phyloP scores from a whole-genome alignment of 164 flowering plant genomes.

The Tinospora cordifolia region DNA sequence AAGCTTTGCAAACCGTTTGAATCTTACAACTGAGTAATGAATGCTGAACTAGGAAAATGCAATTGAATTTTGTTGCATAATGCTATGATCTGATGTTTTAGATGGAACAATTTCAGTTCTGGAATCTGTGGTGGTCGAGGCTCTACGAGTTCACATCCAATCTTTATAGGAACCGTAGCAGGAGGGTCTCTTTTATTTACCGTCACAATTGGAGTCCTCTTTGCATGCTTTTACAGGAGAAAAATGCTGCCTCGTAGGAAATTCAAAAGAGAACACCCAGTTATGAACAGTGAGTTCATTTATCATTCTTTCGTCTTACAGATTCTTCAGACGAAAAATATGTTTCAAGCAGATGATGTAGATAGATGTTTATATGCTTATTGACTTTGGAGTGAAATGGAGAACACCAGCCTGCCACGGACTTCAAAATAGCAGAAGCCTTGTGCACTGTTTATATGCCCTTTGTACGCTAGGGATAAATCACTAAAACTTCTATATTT shows the following conservation, averaged over 20 bases:
- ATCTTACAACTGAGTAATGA: conserved; percentile 47
- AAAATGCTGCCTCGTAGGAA: conserved; percentile 11
- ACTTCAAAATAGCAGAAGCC: too few relatives aligned
- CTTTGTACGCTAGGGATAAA: neutral
- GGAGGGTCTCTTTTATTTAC: conserved; percentile 40
- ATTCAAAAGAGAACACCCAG: conserved; percentile 18
- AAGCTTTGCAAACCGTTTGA: conserved; percentile 25
- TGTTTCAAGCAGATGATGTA: neutral
- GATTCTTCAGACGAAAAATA: neutral
- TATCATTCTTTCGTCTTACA: neutral
- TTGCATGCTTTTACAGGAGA: conserved; percentile 28
- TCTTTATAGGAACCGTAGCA: conserved; percentile 35
- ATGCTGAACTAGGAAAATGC: conserved; percentile 2
- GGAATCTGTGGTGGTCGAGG: conserved; percentile 30
- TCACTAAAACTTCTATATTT: neutral
- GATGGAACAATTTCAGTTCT: conserved; percentile 29
- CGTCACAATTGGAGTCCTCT: conserved; percentile 26
- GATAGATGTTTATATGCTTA: too few relatives aligned
- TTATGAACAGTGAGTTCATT: conserved; percentile 41
- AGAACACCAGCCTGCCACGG: too few relatives aligned
- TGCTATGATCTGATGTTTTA: conserved; percentile 1
- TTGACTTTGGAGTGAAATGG: too few relatives aligned
- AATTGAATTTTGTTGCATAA: neutral
- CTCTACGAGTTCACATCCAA: conserved; percentile 13
- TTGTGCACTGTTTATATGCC: too few relatives aligned